Evolutionary conservation across 495 filamentous ascomycete genomes (phyloP).

Genomic region (Letharia lupina): DNA sequence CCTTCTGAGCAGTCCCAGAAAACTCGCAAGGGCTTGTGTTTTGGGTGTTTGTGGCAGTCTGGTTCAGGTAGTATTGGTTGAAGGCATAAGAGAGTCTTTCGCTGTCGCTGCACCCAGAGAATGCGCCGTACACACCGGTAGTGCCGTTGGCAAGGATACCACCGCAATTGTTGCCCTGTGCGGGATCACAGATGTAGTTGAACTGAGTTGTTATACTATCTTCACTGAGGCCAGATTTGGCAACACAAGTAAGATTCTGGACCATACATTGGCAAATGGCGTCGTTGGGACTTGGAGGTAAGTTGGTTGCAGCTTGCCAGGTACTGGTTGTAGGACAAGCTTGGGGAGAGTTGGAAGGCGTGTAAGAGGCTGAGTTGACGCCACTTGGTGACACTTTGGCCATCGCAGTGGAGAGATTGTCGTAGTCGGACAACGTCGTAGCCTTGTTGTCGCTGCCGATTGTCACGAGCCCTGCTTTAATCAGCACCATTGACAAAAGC

Average conservation of each 20-base stretch:
- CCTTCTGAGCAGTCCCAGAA: conserved; percentile 52
- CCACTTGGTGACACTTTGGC: conserved; percentile 57
- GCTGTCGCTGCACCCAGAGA: conserved; percentile 74
- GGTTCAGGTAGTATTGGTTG: conserved; percentile 68
- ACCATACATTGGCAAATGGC: conserved; percentile 78
- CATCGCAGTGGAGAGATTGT: conserved; percentile 61
- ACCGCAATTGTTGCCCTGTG: conserved; percentile 48
- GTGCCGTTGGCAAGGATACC: conserved; percentile 65
- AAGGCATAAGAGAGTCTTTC: conserved; percentile 76
- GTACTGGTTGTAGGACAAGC: conserved; percentile 58
- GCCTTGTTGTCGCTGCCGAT: conserved; percentile 48
- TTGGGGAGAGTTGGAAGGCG: conserved; percentile 63
- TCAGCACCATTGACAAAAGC: background rate
- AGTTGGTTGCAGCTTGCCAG: conserved; percentile 62
- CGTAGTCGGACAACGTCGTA: conserved; percentile 63
- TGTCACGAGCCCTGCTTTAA: conserved; percentile 52
- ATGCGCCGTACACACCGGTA: conserved; percentile 74
- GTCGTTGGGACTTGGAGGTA: conserved; percentile 74
- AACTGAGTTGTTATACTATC: conserved; percentile 60
- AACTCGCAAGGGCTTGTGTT: conserved; percentile 65
- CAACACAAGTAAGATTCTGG: conserved; percentile 59
- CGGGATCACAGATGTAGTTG: conserved; percentile 57
- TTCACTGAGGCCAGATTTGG: conserved; percentile 39
- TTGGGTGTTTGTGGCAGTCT: conserved; percentile 36
- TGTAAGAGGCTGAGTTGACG: conserved; percentile 59